phyloP scores from a whole-genome alignment of 179 eudicot genomes.

The Silene vulgaris region DNA sequence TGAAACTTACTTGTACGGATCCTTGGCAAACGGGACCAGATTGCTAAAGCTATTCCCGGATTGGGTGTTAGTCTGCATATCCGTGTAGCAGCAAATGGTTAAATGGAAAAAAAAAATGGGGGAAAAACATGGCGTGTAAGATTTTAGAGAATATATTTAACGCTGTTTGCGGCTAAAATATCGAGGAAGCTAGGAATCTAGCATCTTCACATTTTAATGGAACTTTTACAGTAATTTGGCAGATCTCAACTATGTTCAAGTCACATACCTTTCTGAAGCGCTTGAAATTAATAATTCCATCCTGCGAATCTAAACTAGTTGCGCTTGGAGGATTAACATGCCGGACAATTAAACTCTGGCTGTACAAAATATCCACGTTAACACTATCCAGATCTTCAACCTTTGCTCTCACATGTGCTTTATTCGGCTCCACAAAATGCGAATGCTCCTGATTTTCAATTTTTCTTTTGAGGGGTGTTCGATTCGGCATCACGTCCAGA shows the following conservation, averaged over 20 bases:
- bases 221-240: not conserved
- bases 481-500: not conserved
- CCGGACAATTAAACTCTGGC: slow-evolving; percentile 67
- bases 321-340: slow-evolving; percentile 34
- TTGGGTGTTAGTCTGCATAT: slow-evolving; percentile 45
- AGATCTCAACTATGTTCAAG: not conserved
- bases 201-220: not conserved
- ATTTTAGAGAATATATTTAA: not conserved
- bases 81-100: slow-evolving; percentile 19
- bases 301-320: slow-evolving; percentile 27
- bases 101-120: slow-evolving; percentile 3
- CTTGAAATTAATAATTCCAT: slow-evolving; percentile 62
- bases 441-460: not conserved
- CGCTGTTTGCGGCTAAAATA: not conserved
- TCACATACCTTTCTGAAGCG: slow-evolving; percentile 74
- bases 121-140: not conserved
- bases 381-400: slow-evolving; percentile 48
- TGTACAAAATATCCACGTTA: slow-evolving; percentile 63
- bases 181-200: not conserved
- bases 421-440: slow-evolving; percentile 31
- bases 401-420: slow-evolving; percentile 27
- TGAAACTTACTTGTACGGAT: slow-evolving; percentile 63
- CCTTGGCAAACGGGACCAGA: slow-evolving; percentile 70
- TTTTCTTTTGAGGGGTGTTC: not conserved
- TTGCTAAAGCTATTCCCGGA: slow-evolving; percentile 79